Evolutionary conservation across 2,329 filamentous ascomycete genomes (phyloP).

Genomic region (Colletotrichum sp.): DNA sequence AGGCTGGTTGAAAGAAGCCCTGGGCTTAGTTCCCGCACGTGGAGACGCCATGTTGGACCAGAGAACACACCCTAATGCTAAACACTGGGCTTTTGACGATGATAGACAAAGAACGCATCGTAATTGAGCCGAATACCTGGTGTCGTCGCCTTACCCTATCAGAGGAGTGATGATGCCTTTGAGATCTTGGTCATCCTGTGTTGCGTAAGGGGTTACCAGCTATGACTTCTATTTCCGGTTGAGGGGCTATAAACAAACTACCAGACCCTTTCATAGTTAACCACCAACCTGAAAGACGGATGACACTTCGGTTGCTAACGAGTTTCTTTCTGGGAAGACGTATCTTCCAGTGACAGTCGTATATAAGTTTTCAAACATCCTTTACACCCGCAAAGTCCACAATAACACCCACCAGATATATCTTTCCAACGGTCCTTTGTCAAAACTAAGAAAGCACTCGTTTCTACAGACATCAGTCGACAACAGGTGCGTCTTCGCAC

Average conservation of each 20-base stretch:
- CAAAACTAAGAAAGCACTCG: background rate
- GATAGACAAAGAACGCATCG: rapidly evolving
- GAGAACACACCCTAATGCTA: background rate
- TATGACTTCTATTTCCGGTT: background rate
- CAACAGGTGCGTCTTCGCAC: background rate
- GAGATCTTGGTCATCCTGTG: background rate
- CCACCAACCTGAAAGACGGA: background rate
- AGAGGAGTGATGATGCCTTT: background rate
- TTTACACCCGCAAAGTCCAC: background rate
- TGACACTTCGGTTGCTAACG: background rate
- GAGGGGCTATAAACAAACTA: background rate
- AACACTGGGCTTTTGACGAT: background rate
- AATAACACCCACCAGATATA: background rate
- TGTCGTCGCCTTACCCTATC: background rate
- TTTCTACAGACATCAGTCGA: background rate
- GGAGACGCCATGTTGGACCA: too few species aligned
- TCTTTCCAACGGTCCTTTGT: background rate
- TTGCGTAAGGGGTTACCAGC: too few species aligned
- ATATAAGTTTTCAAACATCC: background rate
- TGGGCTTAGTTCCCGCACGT: too few species aligned
- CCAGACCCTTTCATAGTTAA: background rate
- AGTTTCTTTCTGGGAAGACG: background rate
- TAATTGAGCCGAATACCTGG: rapidly evolving
- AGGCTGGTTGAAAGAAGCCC: background rate
- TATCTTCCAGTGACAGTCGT: background rate